phyloP scores from a whole-genome alignment of 208 protist genomes.

The Polymyxa betae region DNA sequence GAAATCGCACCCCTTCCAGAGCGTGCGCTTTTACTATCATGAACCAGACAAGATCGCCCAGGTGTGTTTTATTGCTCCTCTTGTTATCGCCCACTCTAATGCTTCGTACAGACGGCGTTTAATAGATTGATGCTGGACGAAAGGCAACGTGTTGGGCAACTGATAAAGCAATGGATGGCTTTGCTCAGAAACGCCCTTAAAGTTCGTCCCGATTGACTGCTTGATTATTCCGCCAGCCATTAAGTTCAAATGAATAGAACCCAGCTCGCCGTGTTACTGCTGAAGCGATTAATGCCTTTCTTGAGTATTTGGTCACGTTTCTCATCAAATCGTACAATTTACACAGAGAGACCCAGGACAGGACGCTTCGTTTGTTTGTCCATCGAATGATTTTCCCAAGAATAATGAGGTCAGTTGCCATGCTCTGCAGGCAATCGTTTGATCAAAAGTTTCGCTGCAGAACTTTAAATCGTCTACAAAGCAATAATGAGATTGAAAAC shows the following conservation, averaged over 20 bases:
- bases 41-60: not conserved
- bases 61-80: too few relatives aligned
- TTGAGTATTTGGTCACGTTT: not conserved
- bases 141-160: slow-evolving; percentile 5
- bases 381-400: not conserved
- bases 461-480: not conserved
- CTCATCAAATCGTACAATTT: not conserved
- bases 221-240: too few relatives aligned
- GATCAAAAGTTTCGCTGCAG: too few relatives aligned
- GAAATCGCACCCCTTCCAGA: not conserved
- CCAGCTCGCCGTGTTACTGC: not conserved
- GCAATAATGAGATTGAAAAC: not conserved
- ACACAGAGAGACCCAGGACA: not conserved
- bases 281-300: not conserved
- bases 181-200: not conserved
- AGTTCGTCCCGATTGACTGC: too few relatives aligned
- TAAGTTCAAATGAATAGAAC: too few relatives aligned
- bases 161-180: slow-evolving; percentile 1
- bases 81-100: too few relatives aligned
- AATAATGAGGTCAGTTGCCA: too few relatives aligned
- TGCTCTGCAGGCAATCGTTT: too few relatives aligned
- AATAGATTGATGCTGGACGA: not conserved
- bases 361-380: not conserved
- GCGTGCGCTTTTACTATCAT: not conserved
- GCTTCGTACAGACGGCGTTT: slow-evolving; percentile 2